Evolutionary conservation across 2,329 filamentous ascomycete genomes (phyloP), one percentile per base, ranked within the genome.

Genomic region (Microascus cirrosus): DNA sequence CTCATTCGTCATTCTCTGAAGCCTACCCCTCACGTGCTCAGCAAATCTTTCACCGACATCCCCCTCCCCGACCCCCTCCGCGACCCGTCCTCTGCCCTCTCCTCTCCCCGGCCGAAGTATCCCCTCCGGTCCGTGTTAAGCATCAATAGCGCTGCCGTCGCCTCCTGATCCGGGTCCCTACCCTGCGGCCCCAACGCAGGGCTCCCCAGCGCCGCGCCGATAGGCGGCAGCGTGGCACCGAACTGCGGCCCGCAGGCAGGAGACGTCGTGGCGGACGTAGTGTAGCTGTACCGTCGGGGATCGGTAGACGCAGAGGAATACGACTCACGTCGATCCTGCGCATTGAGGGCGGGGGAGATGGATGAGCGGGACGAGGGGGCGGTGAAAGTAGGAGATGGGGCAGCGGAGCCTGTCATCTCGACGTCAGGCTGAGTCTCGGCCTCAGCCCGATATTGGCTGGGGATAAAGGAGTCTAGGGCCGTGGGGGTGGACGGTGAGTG

Each of bases 141-240:
- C 91, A 96, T 95, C 68, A 96, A 71, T 63, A 96, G 70, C 2
- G 91, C 92, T 13, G 90, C 86, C 8, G 90, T 94, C 1, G 90
- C 92, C 69, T 94, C 90, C 60, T 91, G 86, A 61, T 88, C 84
- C 4, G 82, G 65, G 55, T 85, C 81, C 39, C 74, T 73, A 20
- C 24, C 42, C 65, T 82, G 79, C 0, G 83, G 81, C 22, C 72
- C 66, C 52, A 85, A 68, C 8, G 77, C 77, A 1, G 82, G 83
- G 61, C 82, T 85, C 6, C 84, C 83, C 60, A 84, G 67, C 1
- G 79, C 73, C 54, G 79, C 86, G 2, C 72, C 77, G 55, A 73
- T 72, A 2, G 70, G 69, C 18, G 78, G 75, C 45, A 67, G 60
- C 25, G 62, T 57, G 28, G 60, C n/a, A 68, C 58, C 69, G 61